Evolutionary conservation across 208 protist species (phyloP).

Genomic region (Leishmania major): DNA sequence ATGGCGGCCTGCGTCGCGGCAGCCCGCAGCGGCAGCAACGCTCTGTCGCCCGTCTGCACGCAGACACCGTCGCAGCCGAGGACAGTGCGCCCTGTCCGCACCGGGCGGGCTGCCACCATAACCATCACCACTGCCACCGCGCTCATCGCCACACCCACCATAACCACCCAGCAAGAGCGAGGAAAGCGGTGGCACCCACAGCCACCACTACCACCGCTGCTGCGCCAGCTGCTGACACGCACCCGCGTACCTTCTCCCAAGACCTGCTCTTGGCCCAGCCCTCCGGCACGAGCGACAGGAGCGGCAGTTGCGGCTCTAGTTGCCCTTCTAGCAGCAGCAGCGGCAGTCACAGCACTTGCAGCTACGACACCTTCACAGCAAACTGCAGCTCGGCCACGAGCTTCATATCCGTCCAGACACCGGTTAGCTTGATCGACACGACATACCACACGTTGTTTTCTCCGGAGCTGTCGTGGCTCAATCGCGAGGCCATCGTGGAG

Average conservation of each 20-base stretch:
- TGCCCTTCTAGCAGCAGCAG: not conserved
- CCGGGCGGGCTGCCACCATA: not conserved
- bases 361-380: constrained; percentile 1
- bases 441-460: constrained; percentile 63
- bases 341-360: not conserved
- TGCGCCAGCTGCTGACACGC: not conserved
- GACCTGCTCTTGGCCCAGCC: not conserved
- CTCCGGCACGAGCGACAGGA: not conserved
- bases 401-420: constrained; percentile 4
- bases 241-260: not conserved
- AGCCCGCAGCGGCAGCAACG: not conserved
- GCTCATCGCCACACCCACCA: not conserved
- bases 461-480: constrained; percentile 25
- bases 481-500: constrained; percentile 36
- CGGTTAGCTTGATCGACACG: constrained; percentile 39
- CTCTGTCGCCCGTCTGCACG: not conserved
- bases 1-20: not conserved
- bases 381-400: not conserved
- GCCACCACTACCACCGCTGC: not conserved
- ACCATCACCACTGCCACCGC: not conserved
- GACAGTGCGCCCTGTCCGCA: not conserved
- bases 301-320: too few species aligned
- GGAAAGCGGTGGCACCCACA: not conserved
- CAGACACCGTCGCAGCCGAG: not conserved
- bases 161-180: not conserved